phyloP scores from a whole-genome alignment of 495 filamentous ascomycete species.

The Tuber aestivum region DNA sequence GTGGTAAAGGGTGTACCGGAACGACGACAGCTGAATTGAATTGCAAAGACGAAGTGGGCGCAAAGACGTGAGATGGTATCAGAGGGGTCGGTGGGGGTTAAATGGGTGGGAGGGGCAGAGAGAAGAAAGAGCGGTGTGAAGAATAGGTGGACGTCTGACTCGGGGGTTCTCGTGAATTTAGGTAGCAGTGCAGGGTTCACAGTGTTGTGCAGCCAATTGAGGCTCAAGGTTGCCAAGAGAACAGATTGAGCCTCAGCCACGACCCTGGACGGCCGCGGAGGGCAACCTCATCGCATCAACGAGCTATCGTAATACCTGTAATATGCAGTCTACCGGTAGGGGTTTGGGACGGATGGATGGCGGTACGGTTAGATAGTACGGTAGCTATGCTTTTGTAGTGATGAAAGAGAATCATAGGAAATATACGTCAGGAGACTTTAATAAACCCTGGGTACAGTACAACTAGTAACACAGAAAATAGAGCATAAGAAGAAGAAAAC shows the following conservation, averaged over 20 bases:
- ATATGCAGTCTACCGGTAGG: no score
- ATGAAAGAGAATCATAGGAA: no score
- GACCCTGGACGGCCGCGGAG: background rate
- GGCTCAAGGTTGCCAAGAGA: background rate
- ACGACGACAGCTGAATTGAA: background rate
- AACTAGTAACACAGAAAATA: no score
- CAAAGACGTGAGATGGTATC: background rate
- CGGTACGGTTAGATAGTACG: background rate
- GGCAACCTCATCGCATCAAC: background rate
- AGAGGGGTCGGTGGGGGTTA: background rate
- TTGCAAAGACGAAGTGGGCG: background rate
- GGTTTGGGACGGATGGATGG: background rate
- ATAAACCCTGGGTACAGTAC: no score
- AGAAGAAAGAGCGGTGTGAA: background rate
- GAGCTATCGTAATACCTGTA: background rate
- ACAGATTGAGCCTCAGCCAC: background rate
- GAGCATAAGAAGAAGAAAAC: no score
- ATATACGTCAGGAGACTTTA: no score
- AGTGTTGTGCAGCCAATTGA: background rate
- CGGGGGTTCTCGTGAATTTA: background rate
- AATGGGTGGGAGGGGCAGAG: background rate
- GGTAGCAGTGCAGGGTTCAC: background rate
- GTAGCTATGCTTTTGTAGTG: no score
- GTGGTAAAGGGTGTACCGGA: background rate
- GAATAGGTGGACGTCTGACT: background rate